Evolutionary conservation across 176 grass and related monocot species (phyloP).

Genomic region (Triticum urartu): DNA sequence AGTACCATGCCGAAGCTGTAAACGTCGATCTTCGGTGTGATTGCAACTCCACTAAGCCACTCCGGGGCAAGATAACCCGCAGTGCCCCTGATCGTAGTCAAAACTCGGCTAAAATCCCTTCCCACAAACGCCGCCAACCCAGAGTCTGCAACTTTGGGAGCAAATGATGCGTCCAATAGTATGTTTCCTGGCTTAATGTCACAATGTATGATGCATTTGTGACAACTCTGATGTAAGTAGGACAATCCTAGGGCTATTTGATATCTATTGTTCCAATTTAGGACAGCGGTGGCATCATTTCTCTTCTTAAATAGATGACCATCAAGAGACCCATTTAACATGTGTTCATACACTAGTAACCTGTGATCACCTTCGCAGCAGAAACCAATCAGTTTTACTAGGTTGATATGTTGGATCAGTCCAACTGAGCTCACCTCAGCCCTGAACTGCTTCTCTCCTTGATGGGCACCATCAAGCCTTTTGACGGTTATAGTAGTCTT

Average conservation of each 20-base stretch:
- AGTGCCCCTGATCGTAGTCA: background rate
- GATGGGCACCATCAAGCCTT: background rate
- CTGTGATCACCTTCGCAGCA: background rate
- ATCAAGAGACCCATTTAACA: background rate
- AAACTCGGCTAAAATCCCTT: slow-evolving; percentile 5
- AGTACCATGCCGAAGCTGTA: background rate
- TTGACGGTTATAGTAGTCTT: background rate
- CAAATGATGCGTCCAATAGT: background rate
- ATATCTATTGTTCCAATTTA: background rate
- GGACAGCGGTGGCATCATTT: background rate
- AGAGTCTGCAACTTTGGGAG: background rate
- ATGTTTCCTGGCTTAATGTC: background rate
- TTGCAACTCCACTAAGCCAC: background rate
- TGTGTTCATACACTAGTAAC: background rate
- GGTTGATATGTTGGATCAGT: background rate
- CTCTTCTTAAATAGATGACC: background rate
- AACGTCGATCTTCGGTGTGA: background rate
- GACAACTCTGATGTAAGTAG: slow-evolving; percentile 16
- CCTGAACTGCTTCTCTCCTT: slow-evolving; percentile 4
- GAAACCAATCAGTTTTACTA: background rate
- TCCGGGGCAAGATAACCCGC: background rate
- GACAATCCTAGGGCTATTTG: background rate
- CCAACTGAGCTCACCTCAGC: background rate
- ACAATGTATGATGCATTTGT: background rate
- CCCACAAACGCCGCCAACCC: background rate